Evolutionary conservation across 139 green algal species (phyloP).

Genomic region (Desmodesmus armatus): DNA sequence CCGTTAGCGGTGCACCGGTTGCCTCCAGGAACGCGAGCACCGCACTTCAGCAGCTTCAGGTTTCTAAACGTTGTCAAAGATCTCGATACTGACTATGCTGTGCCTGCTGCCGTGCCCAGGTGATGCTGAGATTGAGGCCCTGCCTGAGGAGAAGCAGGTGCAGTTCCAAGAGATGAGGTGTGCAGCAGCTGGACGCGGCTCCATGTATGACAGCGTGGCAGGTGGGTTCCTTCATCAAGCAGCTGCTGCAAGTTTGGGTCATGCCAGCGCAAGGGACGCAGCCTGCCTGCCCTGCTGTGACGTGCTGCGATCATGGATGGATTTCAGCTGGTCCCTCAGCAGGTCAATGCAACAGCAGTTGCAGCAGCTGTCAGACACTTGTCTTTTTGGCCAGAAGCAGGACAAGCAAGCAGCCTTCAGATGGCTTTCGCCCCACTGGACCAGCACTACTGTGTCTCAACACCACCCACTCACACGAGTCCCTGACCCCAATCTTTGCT

Average conservation of each 20-base stretch:
- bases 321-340: too few species aligned
- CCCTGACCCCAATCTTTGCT: neutral
- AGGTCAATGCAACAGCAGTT: too few species aligned
- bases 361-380: too few species aligned
- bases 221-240: too few species aligned
- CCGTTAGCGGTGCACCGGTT: too few species aligned
- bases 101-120: neutral
- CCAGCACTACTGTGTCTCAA: neutral
- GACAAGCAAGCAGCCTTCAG: neutral
- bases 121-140: slow-evolving; percentile 14
- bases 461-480: neutral
- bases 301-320: too few species aligned
- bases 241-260: too few species aligned
- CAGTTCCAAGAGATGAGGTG: slow-evolving; percentile 56
- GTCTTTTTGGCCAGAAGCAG: too few species aligned
- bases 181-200: slow-evolving; percentile 60
- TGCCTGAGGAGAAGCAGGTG: slow-evolving; percentile 40
- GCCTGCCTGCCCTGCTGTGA: too few species aligned
- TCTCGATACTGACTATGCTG: neutral
- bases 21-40: neutral
- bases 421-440: neutral
- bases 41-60: neutral
- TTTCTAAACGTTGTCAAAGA: neutral
- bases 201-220: slow-evolving; percentile 62
- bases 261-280: too few species aligned